A percentile compares a stretch with the other conserved stretches of the same genome.
Conservation (phyloP, 2,329 filamentous ascomycete species). For the Alternaria infectoria region DNA sequence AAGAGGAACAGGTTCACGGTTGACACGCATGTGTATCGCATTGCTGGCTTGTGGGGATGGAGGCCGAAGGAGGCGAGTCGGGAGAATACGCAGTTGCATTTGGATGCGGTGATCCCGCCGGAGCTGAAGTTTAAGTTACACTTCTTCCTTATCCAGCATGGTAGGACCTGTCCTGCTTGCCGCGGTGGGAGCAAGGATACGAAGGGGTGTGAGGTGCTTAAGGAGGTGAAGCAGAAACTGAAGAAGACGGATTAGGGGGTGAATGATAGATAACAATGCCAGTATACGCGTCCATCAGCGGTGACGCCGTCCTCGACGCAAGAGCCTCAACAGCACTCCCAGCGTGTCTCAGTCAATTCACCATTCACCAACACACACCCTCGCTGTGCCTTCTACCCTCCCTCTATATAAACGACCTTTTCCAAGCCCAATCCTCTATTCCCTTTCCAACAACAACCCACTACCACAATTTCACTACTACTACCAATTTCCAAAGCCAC, state of each 20-base stretch:
- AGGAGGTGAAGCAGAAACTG: not conserved
- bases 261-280: not conserved
- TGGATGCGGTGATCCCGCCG: constrained; percentile 2
- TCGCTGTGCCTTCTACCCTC: not conserved
- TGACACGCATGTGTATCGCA: constrained; percentile 11
- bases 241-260: not conserved
- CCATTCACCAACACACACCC: not conserved
- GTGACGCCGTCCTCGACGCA: not conserved
- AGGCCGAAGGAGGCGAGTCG: constrained; percentile 2
- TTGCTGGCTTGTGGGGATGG: constrained; percentile 12
- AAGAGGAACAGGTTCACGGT: constrained; percentile 9
- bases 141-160: constrained; percentile 10
- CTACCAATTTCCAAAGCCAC: not conserved
- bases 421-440: not conserved
- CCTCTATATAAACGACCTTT: not conserved
- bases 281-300: not conserved
- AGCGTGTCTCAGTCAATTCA: not conserved
- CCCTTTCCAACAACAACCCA: not conserved
- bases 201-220: not conserved
- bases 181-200: constrained; percentile 2
- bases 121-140: constrained; percentile 7
- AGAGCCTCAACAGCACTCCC: not conserved
- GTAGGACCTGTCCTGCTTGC: constrained; percentile 3
- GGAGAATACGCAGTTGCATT: constrained; percentile 6
- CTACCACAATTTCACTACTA: not conserved